Conservation (phyloP, 2,329 filamentous ascomycete species). For the Sclerotiophoma versabilis region DNA sequence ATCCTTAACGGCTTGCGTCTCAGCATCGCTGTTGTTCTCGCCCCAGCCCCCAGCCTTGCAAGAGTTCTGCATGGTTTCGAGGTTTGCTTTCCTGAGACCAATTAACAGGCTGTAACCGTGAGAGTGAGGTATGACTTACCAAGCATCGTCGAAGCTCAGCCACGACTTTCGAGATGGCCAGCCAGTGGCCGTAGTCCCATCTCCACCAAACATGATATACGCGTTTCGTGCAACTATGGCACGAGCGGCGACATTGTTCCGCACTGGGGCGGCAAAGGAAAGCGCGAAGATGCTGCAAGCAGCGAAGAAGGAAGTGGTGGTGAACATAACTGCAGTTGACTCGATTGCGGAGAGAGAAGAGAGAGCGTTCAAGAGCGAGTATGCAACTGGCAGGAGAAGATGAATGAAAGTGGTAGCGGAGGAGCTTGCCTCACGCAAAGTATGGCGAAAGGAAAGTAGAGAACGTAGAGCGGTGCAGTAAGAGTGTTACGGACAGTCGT, state of each 20-base stretch:
- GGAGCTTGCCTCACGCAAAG: constrained; percentile 15
- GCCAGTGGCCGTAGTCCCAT: constrained; percentile 45
- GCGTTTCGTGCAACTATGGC: constrained; percentile 27
- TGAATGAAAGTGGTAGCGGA: constrained; percentile 12
- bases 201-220: constrained; percentile 43
- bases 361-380: not conserved
- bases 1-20: constrained; percentile 48
- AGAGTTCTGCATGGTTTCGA: constrained; percentile 43
- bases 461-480: not conserved
- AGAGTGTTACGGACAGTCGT: constrained; percentile 7
- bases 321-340: constrained; percentile 22
- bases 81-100: constrained; percentile 42
- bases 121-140: constrained; percentile 22
- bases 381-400: not conserved
- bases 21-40: constrained; percentile 49
- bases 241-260: constrained; percentile 9
- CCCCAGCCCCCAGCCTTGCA: constrained; percentile 45
- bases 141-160: constrained; percentile 46
- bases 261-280: constrained; percentile 33
- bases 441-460: constrained; percentile 2
- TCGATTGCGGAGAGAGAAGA: not conserved
- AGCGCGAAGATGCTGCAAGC: constrained; percentile 40
- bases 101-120: constrained; percentile 7
- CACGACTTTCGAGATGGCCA: constrained; percentile 48
- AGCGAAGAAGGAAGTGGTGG: constrained; percentile 27